These are phyloP conservation scores for Filosporella fistucella DNA, from an alignment of 495 filamentous ascomycete genomes.

Conservation along the genomic window DNA sequence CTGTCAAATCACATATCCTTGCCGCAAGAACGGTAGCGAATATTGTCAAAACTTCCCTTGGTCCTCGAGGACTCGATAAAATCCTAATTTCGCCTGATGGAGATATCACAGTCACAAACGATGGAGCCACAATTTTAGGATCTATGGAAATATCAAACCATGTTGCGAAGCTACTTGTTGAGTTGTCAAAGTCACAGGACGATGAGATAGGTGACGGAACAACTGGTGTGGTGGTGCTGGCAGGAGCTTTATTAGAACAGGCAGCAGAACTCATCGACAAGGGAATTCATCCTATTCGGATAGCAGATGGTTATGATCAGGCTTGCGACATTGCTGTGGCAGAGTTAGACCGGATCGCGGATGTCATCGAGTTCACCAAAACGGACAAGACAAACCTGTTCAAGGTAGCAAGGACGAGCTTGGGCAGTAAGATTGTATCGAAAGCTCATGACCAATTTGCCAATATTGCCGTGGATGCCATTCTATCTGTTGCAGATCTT, in stretches of 20 bases:
- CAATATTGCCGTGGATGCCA: conserved; percentile 93
- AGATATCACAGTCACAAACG: conserved; percentile 99
- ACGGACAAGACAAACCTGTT: conserved; percentile 77
- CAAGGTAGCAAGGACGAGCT: conserved; percentile 90
- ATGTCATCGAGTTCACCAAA: conserved; percentile 77
- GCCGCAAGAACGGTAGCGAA: conserved; percentile 93
- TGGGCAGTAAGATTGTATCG: conserved; percentile 99
- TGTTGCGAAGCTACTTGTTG: conserved; percentile 92
- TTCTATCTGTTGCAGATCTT: conserved; percentile 93
- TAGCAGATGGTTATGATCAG: conserved; percentile 96
- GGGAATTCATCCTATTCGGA: conserved; percentile 96
- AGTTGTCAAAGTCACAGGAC: conserved; percentile 98
- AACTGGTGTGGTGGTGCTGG: conserved; percentile 95
- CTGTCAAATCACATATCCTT: conserved; percentile 96
- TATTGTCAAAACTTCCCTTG: conserved; percentile 96
- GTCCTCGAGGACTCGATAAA: conserved; percentile 95
- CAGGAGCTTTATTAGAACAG: conserved; percentile 91
- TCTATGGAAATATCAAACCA: conserved; percentile 99
- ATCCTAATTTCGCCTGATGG: conserved; percentile 98
- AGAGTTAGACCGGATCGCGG: conserved; percentile 89
- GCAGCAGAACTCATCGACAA: conserved; percentile 99
- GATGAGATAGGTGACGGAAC: conserved; percentile 99
- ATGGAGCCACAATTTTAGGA: conserved; percentile 93
- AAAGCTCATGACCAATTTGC: conserved; percentile 98
- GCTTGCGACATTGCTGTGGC: conserved; percentile 94